A percentile compares a stretch with the other conserved stretches of the same genome.
Conservation (phyloP, 345 rosid species). For the Camelina neglecta region DNA sequence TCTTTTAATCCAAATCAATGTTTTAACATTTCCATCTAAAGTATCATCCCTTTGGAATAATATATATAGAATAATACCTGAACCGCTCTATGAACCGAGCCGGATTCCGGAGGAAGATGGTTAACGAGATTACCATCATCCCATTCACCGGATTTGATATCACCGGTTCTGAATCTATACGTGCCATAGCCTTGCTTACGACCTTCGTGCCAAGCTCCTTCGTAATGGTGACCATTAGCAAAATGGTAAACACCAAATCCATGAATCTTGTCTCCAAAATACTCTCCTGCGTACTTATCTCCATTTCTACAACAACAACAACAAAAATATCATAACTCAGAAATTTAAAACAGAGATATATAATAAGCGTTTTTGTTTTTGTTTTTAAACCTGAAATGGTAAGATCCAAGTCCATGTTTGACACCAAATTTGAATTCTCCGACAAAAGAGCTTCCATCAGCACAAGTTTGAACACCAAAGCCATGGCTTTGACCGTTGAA, state of each 20-base stretch:
- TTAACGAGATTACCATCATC: slow-evolving; percentile 62
- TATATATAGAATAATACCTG: slow-evolving; percentile 51
- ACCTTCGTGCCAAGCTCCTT: slow-evolving; percentile 99
- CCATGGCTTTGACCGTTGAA: slow-evolving; percentile 96
- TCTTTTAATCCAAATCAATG: not conserved
- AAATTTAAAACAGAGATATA: not conserved
- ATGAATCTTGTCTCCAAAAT: slow-evolving; percentile 90
- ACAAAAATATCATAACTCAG: no score
- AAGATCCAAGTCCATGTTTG: slow-evolving; percentile 91
- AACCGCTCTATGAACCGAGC: slow-evolving; percentile 61
- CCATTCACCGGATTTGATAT: slow-evolving; percentile 78
- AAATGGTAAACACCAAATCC: slow-evolving; percentile 93
- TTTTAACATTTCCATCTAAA: not conserved
- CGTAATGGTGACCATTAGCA: slow-evolving; percentile 86
- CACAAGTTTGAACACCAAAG: slow-evolving; percentile 81
- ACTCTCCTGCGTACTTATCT: slow-evolving; percentile 90
- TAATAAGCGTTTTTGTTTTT: not conserved
- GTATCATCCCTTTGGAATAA: slow-evolving; percentile 16
- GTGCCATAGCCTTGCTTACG: slow-evolving; percentile 87
- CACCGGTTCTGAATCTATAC: slow-evolving; percentile 80
- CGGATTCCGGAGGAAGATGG: slow-evolving; percentile 51
- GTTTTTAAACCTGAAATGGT: slow-evolving; percentile 70
- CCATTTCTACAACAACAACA: slow-evolving; percentile 69
- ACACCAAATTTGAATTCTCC: slow-evolving; percentile 89
- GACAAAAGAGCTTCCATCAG: slow-evolving; percentile 81